A percentile compares a stretch with the other conserved stretches of the same genome.
These are phyloP conservation scores for Quercus robur DNA, from an alignment of 306 rosid species.

Conservation along the genomic window DNA sequence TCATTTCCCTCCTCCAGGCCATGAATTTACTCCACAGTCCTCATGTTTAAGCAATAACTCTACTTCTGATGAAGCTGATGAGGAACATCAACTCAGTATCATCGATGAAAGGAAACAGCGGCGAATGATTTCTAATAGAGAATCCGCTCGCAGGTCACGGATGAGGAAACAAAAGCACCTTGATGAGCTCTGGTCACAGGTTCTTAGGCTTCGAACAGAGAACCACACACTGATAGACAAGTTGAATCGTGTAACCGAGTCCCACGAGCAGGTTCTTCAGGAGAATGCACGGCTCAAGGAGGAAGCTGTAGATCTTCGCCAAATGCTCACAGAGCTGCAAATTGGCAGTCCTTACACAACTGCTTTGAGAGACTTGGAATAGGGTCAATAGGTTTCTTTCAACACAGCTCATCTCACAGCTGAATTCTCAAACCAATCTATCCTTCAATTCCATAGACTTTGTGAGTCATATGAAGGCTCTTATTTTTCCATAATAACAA, in stretches of 20 bases:
- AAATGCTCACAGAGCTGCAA: constrained; percentile 49
- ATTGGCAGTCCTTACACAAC: constrained; percentile 36
- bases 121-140: constrained; percentile 83
- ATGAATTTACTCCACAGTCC: constrained; percentile 35
- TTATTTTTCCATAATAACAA: constrained; percentile 19
- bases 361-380: constrained; percentile 43
- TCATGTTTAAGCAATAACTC: constrained; percentile 63
- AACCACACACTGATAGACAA: constrained; percentile 55
- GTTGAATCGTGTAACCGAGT: constrained; percentile 50
- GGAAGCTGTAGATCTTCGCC: constrained; percentile 62
- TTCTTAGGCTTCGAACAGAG: constrained; percentile 61
- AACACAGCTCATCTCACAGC: constrained; percentile 47
- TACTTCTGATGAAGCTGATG: constrained; percentile 82
- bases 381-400: constrained; percentile 29
- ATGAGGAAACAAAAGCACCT: constrained; percentile 87
- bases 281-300: constrained; percentile 66
- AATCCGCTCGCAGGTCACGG: constrained; percentile 79
- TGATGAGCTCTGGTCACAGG: constrained; percentile 82
- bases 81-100: constrained; percentile 51
- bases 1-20: constrained; percentile 28
- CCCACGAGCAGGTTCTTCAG: constrained; percentile 49
- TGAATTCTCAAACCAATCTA: constrained; percentile 46
- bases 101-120: constrained; percentile 73
- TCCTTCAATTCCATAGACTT: constrained; percentile 30
- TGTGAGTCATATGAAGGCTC: constrained; percentile 15